Base-by-base conservation (phyloP, 169 alveolate genomes). In the Cardiosporidium cionae region DNA sequence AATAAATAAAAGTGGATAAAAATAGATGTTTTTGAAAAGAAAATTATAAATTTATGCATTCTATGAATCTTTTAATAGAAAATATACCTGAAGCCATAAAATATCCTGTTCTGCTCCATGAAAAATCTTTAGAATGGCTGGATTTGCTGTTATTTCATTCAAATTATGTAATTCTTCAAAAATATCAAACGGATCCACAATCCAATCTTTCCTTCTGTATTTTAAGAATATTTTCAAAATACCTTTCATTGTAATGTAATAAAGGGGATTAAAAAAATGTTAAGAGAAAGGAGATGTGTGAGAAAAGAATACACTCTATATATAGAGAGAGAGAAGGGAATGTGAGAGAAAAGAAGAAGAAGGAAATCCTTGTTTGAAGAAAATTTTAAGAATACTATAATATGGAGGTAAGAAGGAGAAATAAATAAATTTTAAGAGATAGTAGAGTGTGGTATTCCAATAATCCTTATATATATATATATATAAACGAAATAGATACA, bases 51-150 rank as follows among this genome's bases (percentile, higher is more conserved):
- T 44, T n/a, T 44, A n/a, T n/a, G 25, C 58, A 44, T 16, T n/a
- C 58, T 9, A 44, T 44, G 58, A 44, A 16, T 9, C n/a, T 44
- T 44, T n/a, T n/a, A n/a, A n/a, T n/a, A n/a, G n/a, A n/a, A n/a
- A n/a, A 23, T 74, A 1, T 53, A 68, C 82, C 77, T 76, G 82
- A n/a, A 94, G 85, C 98, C 98, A 94, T 27, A 87, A 65, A 65
- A 94, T 86, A 83, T 94, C 98, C 75, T 74, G 78, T 53, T 90
- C 94, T 29, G 97, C 91, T 28, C 97, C 97, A 78, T 94, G 98
- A 9, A 94, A 80, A 0, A 94, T 89, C 78, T 94, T 94, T 3
- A 92, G 89, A n/a, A 92, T 93, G 32, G 79, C 75, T 5, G 97
- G 97, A 83, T 94, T 80, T 6, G 95, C 87, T 28, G 94, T 90